These are phyloP conservation scores for Colletotrichum orchidophilum DNA, from an alignment of 2,329 filamentous ascomycete genomes.

Conservation along the genomic window DNA sequence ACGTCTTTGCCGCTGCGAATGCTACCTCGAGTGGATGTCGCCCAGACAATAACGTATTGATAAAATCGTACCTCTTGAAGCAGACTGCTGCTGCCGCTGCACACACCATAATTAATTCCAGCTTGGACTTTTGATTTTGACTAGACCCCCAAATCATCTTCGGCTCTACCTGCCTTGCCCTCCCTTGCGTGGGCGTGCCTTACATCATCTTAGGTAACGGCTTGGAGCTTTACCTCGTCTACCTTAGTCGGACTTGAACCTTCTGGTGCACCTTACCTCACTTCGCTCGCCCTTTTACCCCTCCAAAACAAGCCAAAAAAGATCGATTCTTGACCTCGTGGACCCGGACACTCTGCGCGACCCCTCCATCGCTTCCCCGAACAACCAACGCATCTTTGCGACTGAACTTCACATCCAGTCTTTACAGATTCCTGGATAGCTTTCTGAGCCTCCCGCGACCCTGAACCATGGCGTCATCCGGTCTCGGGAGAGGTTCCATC, in stretches of 20 bases:
- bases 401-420: conserved; percentile 11
- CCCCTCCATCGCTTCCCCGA: conserved; percentile 5
- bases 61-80: not conserved
- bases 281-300: not conserved
- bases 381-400: conserved; percentile 8
- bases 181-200: not conserved
- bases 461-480: conserved; percentile 56
- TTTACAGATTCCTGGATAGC: not conserved
- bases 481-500: conserved; percentile 57
- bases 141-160: not conserved
- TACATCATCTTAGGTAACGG: not conserved
- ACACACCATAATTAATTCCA: not conserved
- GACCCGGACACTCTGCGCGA: not conserved
- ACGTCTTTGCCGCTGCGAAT: conserved; percentile 25
- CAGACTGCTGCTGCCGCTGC: not conserved
- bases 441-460: conserved; percentile 7
- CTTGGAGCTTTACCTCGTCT: not conserved
- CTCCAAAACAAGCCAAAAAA: conserved; percentile 1
- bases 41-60: not conserved
- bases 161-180: not conserved
- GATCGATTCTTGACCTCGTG: conserved; percentile 14
- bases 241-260: conserved; percentile 2
- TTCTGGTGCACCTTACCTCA: conserved; percentile 9
- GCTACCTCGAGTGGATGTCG: conserved; percentile 4
- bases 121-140: not conserved